Conservation (phyloP, 768 basidiomycete genomes). For the Psilocybe azurescens region DNA sequence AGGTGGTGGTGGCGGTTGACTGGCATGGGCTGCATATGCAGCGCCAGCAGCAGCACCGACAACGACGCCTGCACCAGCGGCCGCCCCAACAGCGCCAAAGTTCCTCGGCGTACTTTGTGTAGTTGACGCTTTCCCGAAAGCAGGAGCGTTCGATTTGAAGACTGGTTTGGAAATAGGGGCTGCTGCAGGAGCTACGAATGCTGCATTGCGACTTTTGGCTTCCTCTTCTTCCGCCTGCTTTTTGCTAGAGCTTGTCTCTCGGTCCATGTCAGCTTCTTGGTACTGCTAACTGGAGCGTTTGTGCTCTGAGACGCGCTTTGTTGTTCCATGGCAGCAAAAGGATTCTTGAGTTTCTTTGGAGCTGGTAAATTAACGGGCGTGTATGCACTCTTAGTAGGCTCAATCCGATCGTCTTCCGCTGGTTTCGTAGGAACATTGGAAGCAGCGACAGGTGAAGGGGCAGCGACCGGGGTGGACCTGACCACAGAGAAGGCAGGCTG, state of each 20-base stretch:
- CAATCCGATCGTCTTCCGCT: conserved; percentile 81
- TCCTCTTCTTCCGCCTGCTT: conserved; percentile 85
- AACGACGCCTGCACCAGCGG: conserved; percentile 38
- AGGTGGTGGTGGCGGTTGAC: conserved; percentile 30
- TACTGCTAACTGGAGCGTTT: conserved; percentile 37
- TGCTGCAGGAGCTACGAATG: conserved; percentile 43
- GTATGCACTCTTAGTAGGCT: conserved; percentile 85
- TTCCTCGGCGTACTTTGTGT: conserved; percentile 42
- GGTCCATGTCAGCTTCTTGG: conserved; percentile 91
- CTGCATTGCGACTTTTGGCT: conserved; percentile 61
- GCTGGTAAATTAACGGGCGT: conserved; percentile 84
- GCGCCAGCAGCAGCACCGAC: conserved; percentile 40
- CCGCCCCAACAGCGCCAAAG: conserved; percentile 45
- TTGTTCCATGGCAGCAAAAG: conserved; percentile 69
- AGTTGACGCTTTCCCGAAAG: conserved; percentile 49
- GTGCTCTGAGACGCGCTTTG: conserved; percentile 41
- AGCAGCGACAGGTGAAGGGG: conserved; percentile 38
- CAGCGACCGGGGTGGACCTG: conserved; percentile 21
- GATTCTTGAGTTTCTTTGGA: conserved; percentile 89
- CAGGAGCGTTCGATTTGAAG: conserved; percentile 52
- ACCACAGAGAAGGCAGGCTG: conserved; percentile 25
- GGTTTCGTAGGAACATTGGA: conserved; percentile 69
- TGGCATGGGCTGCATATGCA: conserved; percentile 30
- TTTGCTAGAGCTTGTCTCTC: conserved; percentile 93
- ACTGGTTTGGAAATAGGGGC: conserved; percentile 38